Conservation (phyloP, 202 grass and related monocot genomes). For the Dendrocalamus latiflorus region DNA sequence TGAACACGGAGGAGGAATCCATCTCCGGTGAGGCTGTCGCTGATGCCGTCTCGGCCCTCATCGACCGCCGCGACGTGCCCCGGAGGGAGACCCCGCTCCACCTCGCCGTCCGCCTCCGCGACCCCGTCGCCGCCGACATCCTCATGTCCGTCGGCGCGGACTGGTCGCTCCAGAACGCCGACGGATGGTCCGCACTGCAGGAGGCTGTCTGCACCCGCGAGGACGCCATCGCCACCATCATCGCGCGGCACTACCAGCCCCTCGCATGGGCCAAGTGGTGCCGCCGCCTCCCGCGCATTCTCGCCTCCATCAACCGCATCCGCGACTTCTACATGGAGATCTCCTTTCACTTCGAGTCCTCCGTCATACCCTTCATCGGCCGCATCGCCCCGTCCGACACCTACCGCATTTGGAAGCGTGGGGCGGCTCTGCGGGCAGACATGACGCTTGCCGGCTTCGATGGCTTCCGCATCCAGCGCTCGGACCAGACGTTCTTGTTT, state of each 20-base stretch:
- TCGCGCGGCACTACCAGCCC: conserved; percentile 92
- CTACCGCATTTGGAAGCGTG: too few species aligned
- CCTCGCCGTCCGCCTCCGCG: conserved; percentile 80
- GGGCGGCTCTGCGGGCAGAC: conserved; percentile 60
- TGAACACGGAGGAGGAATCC: conserved; percentile 64
- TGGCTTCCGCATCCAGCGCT: conserved; percentile 86
- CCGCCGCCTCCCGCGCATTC: conserved; percentile 73
- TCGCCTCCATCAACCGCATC: conserved; percentile 60
- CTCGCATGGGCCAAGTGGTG: conserved; percentile 99
- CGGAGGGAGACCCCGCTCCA: conserved; percentile 87
- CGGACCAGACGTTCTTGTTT: conserved; percentile 90
- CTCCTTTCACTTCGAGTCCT: too few species aligned
- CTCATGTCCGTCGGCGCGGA: conserved; percentile 90
- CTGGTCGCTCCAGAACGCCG: conserved; percentile 93
- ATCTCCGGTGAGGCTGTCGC: conserved; percentile 55
- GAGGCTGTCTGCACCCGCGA: conserved; percentile 88
- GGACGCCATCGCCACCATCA: conserved; percentile 79
- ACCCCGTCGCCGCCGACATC: conserved; percentile 70
- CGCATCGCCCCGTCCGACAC: too few species aligned
- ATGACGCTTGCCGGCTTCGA: conserved; percentile 95
- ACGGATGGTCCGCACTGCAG: conserved; percentile 92
- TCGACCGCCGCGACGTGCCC: conserved; percentile 86
- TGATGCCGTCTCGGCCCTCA: conserved; percentile 56
- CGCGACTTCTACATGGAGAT: too few species aligned
- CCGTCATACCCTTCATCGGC: too few species aligned